Percentiles rank a stretch among this genome's conserved stretches.
Conservation (phyloP, 2,329 filamentous ascomycete genomes). For the Curvularia sp. region DNA sequence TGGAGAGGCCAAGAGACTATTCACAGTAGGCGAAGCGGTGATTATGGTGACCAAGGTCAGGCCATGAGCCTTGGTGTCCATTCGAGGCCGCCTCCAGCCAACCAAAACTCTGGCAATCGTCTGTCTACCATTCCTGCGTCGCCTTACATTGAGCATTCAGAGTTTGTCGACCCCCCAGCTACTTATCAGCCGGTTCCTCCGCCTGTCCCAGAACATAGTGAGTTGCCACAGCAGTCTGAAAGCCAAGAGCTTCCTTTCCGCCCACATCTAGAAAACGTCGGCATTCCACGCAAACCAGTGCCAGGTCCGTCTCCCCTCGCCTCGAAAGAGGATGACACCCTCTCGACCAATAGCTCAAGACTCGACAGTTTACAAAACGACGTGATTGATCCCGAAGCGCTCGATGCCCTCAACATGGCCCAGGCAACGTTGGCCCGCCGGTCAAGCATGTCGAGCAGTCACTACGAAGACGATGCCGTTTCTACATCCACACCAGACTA, state of each 20-base stretch:
- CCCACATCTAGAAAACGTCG: slow-evolving; percentile 36
- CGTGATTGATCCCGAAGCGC: slow-evolving; percentile 55
- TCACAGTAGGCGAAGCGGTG: slow-evolving; percentile 43
- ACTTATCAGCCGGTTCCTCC: slow-evolving; percentile 44
- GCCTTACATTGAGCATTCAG: slow-evolving; percentile 51
- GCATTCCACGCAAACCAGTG: slow-evolving; percentile 50
- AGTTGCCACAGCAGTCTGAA: slow-evolving; percentile 33
- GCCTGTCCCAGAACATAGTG: slow-evolving; percentile 47
- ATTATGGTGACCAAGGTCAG: slow-evolving; percentile 33
- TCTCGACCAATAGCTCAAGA: slow-evolving; percentile 52
- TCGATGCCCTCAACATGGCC: slow-evolving; percentile 49
- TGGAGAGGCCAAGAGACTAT: slow-evolving; percentile 48
- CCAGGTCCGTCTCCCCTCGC: slow-evolving; percentile 52
- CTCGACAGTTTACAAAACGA: slow-evolving; percentile 53
- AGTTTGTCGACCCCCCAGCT: slow-evolving; percentile 43
- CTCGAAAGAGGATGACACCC: slow-evolving; percentile 46
- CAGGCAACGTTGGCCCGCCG: slow-evolving; percentile 38
- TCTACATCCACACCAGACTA: slow-evolving; percentile 77
- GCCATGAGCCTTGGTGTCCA: slow-evolving; percentile 51
- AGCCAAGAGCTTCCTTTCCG: slow-evolving; percentile 36
- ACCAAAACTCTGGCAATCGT: slow-evolving; percentile 51
- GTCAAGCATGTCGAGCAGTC: slow-evolving; percentile 55
- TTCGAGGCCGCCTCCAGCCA: slow-evolving; percentile 63
- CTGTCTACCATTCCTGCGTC: slow-evolving; percentile 57
- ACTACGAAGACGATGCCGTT: slow-evolving; percentile 69